Conservation (phyloP, 163 green algal genomes). For the Trebouxia gelatinosa region DNA sequence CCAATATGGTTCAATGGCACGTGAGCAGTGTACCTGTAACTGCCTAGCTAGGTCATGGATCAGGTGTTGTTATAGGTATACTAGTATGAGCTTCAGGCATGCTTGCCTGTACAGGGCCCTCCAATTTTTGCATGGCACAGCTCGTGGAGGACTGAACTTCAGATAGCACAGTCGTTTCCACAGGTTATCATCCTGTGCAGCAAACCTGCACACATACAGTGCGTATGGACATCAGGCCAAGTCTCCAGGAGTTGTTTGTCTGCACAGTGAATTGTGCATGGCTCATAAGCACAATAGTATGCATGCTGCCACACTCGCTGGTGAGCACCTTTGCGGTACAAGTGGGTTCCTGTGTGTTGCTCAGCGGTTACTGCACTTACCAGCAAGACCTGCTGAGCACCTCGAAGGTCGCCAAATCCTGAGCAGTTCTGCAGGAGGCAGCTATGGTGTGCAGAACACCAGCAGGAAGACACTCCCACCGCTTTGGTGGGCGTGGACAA, state of each 20-base stretch:
- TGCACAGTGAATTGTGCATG: background rate
- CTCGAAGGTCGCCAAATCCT: slow-evolving; percentile 24
- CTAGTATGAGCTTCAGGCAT: background rate
- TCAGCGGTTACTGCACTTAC: background rate
- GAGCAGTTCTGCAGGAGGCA: background rate
- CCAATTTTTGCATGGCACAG: slow-evolving; percentile 11
- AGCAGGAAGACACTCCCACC: slow-evolving; percentile 11
- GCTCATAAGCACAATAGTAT: no score
- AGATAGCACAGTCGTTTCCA: slow-evolving; percentile 26
- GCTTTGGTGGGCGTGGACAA: background rate
- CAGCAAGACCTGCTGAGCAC: slow-evolving; percentile 5
- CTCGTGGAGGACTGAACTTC: slow-evolving; percentile 21
- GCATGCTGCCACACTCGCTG: background rate
- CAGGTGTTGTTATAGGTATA: background rate
- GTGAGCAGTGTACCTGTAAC: background rate
- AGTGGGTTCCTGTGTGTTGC: background rate
- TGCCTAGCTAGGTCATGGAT: background rate
- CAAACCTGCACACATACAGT: background rate
- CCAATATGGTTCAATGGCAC: background rate
- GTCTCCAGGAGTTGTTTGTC: background rate
- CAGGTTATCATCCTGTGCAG: slow-evolving; percentile 22
- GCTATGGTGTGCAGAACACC: slow-evolving; percentile 26
- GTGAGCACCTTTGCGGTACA: background rate
- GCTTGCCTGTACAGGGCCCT: slow-evolving; percentile 25
- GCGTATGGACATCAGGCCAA: background rate